Evolutionary conservation across 2,329 filamentous ascomycete species (phyloP).

Genomic region (Lasiodiplodia sp.): DNA sequence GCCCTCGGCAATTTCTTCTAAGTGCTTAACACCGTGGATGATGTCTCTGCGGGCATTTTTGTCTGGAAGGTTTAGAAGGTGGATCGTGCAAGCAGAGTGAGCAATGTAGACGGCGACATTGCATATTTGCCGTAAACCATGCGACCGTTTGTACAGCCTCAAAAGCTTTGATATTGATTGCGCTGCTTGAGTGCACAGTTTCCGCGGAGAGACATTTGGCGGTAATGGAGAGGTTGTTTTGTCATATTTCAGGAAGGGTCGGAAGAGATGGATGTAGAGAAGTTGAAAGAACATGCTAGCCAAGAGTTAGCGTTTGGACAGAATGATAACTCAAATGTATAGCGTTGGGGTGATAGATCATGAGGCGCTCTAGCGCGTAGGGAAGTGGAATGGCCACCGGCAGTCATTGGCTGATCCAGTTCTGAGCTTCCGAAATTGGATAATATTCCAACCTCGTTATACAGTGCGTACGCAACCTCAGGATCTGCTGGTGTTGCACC

Average conservation of each 20-base stretch:
- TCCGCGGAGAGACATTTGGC: slow-evolving; percentile 84
- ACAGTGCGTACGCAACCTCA: not conserved
- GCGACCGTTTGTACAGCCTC: slow-evolving; percentile 89
- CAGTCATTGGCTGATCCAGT: not conserved
- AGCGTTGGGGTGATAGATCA: not conserved
- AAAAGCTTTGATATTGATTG: slow-evolving; percentile 92
- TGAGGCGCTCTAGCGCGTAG: not conserved
- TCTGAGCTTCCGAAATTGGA: not conserved
- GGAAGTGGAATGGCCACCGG: not conserved
- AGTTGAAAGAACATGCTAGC: slow-evolving; percentile 95
- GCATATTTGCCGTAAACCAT: slow-evolving; percentile 90
- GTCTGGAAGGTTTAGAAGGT: slow-evolving; percentile 89
- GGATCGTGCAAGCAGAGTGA: slow-evolving; percentile 93
- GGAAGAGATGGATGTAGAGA: slow-evolving; percentile 93
- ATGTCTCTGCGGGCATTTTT: slow-evolving; percentile 91
- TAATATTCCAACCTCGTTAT: not conserved
- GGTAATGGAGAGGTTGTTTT: slow-evolving; percentile 83
- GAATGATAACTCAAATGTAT: not conserved
- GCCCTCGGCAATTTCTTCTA: slow-evolving; percentile 94
- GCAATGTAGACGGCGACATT: slow-evolving; percentile 97
- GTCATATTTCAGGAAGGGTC: slow-evolving; percentile 91
- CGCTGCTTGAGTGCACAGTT: slow-evolving; percentile 89
- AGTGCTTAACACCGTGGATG: slow-evolving; percentile 85
- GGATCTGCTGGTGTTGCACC: too few relatives aligned
- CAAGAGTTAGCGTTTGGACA: slow-evolving; percentile 35